Conservation (phyloP, 441 rosid genomes). For the Codiaeum variegatum region DNA sequence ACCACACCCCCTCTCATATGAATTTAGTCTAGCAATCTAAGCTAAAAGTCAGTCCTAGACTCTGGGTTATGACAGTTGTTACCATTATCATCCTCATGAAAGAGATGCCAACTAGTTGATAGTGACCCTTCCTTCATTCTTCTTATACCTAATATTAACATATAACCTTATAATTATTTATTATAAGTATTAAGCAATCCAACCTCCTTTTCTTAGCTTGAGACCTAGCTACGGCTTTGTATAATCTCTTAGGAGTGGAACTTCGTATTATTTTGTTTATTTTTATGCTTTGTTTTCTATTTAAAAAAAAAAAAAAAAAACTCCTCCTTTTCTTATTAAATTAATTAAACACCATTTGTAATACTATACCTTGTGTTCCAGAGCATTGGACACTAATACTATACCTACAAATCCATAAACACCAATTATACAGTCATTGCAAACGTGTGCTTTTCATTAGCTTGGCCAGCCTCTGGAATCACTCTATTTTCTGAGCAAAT, state of each 20-base stretch:
- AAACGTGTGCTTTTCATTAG: not conserved
- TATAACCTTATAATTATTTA: too few relatives aligned
- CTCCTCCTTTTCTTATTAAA: not conserved
- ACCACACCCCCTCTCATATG: not conserved
- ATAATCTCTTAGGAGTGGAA: too few relatives aligned
- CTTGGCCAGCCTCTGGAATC: not conserved
- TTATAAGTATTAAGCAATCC: too few relatives aligned
- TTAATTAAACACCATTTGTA: not conserved
- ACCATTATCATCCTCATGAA: constrained; percentile 31
- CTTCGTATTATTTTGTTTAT: too few relatives aligned
- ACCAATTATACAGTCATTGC: not conserved
- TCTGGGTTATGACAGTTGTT: constrained; percentile 35
- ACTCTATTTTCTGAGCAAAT: too few relatives aligned
- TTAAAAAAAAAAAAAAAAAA: too few relatives aligned
- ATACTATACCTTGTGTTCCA: not conserved
- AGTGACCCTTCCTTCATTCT: constrained; percentile 27
- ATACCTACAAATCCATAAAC: not conserved
- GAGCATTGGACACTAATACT: not conserved
- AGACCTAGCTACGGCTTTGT: too few relatives aligned
- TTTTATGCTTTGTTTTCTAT: too few relatives aligned
- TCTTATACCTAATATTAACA: constrained; percentile 9
- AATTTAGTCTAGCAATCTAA: constrained; percentile 9
- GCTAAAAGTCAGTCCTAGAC: constrained; percentile 25
- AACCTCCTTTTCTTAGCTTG: too few relatives aligned
- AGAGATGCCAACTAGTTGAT: constrained; percentile 31